Conservation (phyloP, 495 filamentous ascomycete species). For the Penicillium odoratum region DNA sequence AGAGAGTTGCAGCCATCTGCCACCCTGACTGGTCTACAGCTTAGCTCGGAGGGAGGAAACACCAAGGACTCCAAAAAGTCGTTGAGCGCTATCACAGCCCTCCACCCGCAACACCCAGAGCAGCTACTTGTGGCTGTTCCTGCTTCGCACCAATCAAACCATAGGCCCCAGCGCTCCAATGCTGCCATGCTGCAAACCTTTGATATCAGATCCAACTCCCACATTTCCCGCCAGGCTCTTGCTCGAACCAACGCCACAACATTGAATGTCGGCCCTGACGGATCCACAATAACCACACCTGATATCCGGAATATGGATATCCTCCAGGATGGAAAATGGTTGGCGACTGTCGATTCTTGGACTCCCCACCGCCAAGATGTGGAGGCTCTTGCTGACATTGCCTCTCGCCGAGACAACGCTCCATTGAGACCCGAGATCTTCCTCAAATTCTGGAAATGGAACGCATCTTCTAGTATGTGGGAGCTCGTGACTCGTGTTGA, state of each 20-base stretch:
- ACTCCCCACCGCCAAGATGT: conserved; percentile 65
- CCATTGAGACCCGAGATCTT: conserved; percentile 62
- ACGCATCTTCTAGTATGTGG: conserved; percentile 59
- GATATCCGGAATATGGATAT: conserved; percentile 70
- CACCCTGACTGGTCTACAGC: conserved; percentile 79
- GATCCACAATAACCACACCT: conserved; percentile 67
- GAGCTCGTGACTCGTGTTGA: conserved; percentile 80
- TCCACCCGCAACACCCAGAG: conserved; percentile 57
- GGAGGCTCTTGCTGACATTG: conserved; percentile 47
- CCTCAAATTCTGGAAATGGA: conserved; percentile 90
- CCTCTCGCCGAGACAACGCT: conserved; percentile 28
- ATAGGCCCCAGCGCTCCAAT: conserved; percentile 31
- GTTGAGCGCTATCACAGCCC: conserved; percentile 21
- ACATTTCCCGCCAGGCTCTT: conserved; percentile 81
- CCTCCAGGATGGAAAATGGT: conserved; percentile 80
- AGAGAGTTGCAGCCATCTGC: conserved; percentile 79
- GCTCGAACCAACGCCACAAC: conserved; percentile 84
- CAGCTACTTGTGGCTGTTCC: conserved; percentile 63
- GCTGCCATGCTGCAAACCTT: conserved; percentile 75
- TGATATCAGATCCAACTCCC: conserved; percentile 68
- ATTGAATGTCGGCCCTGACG: conserved; percentile 68
- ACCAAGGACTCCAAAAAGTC: conserved; percentile 15
- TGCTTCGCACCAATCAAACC: conserved; percentile 42
- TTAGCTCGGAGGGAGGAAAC: conserved; percentile 32
- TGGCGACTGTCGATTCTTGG: conserved; percentile 92